Base-by-base conservation (phyloP, 108 stramenopile species). In the Chaetoceros tenuissimus region DNA sequence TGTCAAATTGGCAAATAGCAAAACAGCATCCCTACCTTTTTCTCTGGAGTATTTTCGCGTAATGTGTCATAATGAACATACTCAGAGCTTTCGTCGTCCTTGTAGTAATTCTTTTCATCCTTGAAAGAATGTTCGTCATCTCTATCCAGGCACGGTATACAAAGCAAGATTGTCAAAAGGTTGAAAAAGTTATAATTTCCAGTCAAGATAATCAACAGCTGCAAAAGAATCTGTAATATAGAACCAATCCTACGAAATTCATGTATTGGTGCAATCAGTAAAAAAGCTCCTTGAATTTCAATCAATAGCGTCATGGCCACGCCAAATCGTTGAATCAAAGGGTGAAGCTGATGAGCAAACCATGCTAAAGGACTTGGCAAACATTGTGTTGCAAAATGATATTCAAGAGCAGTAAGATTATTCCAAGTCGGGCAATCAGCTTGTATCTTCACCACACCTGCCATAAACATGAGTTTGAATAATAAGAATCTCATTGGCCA, bases 131-230 rank as follows among this genome's bases (percentile, higher is more conserved):
- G 3, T n/a, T 50, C 46, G 0, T 54, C 28, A 27, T 64, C 67
- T 43, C 52, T 46, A 45, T 71, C 52, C 63, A 77, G 55, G 26
- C 67, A 66, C 10, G 73, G 62, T 18, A 84, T 31, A 53, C 80
- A 79, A 19, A 89, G 57, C 8, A 66, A 55, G 20, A 85, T 63
- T 3, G 87, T 85, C 25, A 89, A 55, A 3, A 82, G 23, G 69
- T 89, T 89, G 75, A 89, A 89, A 52, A 77, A 89, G 52, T 77
- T 89, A 65, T 85, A 89, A 56, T 73, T 81, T 16, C 87, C 88
- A 25, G 82, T 84, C 23, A 60, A 31, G 25, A 77, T 63, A 58
- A 90, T 90, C 45, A 74, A 24, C 21, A 82, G 34, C 49, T 90
- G 88, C 24, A 90, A 59, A 0, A 81, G 19, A 17, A 79, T 49